These are phyloP conservation scores for Phallus indusiatus DNA, from an alignment of 768 basidiomycete species.

Conservation along the genomic window DNA sequence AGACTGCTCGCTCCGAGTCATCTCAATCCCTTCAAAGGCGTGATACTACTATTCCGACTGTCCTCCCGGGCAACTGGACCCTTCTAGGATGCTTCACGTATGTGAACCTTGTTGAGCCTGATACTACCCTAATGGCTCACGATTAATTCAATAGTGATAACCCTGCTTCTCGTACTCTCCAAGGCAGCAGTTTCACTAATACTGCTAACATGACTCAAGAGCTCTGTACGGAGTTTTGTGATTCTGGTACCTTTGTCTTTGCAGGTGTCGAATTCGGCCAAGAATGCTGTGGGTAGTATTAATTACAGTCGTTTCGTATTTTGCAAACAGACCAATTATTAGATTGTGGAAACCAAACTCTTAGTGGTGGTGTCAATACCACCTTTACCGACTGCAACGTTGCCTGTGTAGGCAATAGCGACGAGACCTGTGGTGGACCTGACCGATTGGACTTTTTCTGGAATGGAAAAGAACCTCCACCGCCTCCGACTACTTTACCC, in stretches of 20 bases:
- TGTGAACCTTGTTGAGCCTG: not conserved
- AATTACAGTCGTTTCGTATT: not conserved
- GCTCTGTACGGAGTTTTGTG: constrained; percentile 37
- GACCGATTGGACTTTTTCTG: constrained; percentile 53
- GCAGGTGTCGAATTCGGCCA: constrained; percentile 63
- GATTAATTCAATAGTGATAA: constrained; percentile 36
- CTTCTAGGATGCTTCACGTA: constrained; percentile 16
- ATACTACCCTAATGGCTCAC: not conserved
- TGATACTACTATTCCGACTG: constrained; percentile 1
- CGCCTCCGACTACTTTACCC: constrained; percentile 42
- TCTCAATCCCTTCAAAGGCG: not conserved
- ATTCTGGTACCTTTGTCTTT: constrained; percentile 40
- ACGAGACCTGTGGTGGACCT: constrained; percentile 53
- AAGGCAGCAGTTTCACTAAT: constrained; percentile 35
- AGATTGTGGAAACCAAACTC: constrained; percentile 59
- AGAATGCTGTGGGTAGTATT: constrained; percentile 46
- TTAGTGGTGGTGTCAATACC: constrained; percentile 35
- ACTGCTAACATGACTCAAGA: constrained; percentile 54
- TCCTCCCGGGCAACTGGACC: constrained; percentile 17
- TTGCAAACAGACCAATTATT: constrained; percentile 4
- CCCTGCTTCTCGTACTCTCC: constrained; percentile 47
- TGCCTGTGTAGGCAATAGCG: constrained; percentile 48
- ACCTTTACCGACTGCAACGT: constrained; percentile 47
- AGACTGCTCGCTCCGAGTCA: not conserved
- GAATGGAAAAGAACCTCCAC: constrained; percentile 48